Evolutionary conservation across 176 grass and related monocot species (phyloP).

Genomic region (Puccinellia tenuiflora): DNA sequence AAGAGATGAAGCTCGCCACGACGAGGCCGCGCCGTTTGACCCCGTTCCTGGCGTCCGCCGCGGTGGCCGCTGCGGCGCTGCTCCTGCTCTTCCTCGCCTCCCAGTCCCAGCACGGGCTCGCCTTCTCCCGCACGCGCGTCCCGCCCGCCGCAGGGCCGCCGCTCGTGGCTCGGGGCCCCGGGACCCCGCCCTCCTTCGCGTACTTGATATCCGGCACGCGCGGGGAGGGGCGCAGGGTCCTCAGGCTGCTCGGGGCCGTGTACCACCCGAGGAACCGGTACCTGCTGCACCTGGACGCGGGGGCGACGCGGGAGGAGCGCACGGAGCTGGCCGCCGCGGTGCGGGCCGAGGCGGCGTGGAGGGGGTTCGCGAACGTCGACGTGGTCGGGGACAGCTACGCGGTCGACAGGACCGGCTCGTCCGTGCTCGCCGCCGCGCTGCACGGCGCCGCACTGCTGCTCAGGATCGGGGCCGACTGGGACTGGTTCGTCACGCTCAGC

Average conservation of each 20-base stretch:
- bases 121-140: not conserved
- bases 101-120: not conserved
- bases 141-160: not conserved
- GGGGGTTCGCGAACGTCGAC: conserved; percentile 40
- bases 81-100: not conserved
- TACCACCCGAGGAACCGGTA: conserved; percentile 66
- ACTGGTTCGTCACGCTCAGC: conserved; percentile 66
- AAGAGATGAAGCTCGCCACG: not conserved
- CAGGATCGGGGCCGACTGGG: conserved; percentile 32
- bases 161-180: not conserved
- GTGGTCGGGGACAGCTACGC: conserved; percentile 35
- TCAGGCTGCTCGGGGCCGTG: conserved; percentile 36
- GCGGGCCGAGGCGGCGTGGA: conserved; percentile 8
- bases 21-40: conserved; percentile 2
- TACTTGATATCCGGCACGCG: conserved; percentile 65
- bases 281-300: conserved; percentile 58
- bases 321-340: conserved; percentile 6
- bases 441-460: conserved; percentile 64
- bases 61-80: not conserved
- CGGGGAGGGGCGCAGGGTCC: conserved; percentile 28
- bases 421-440: conserved; percentile 43
- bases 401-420: conserved; percentile 36
- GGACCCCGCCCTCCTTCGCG: conserved; percentile 31
- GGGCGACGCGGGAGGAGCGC: conserved; percentile 20
- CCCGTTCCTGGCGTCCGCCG: not conserved